phyloP scores from a whole-genome alignment of 805 yeast species.

The Barnettozyma populi region DNA sequence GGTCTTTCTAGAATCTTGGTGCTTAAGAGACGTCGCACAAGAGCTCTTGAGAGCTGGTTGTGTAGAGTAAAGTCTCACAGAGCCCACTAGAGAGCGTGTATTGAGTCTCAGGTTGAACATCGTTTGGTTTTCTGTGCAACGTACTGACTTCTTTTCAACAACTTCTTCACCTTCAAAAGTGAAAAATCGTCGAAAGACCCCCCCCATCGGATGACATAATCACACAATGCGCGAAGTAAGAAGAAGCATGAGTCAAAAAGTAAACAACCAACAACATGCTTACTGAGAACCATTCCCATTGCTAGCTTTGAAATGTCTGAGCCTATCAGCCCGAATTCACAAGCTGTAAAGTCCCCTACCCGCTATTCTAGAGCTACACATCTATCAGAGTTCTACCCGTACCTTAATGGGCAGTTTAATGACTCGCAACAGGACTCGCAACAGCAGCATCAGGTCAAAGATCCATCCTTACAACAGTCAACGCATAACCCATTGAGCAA shows the following conservation, averaged over 20 bases:
- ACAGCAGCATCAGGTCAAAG: not conserved
- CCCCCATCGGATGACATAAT: not conserved
- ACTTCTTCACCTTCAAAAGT: not conserved
- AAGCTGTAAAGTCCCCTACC: constrained; percentile 13
- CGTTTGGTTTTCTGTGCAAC: not conserved
- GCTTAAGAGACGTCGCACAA: constrained; percentile 43
- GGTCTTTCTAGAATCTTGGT: constrained; percentile 72
- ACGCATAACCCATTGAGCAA: not conserved
- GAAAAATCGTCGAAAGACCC: constrained; percentile 1
- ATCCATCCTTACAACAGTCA: not conserved
- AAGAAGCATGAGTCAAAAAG: not conserved
- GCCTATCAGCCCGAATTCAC: not conserved
- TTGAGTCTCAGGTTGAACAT: constrained; percentile 8
- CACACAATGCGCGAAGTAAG: not conserved
- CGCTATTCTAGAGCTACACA: constrained; percentile 23
- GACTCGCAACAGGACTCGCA: not conserved
- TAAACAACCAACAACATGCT: not conserved
- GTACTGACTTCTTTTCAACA: not conserved
- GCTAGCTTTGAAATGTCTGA: not conserved
- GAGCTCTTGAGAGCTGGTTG: constrained; percentile 4
- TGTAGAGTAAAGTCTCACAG: constrained; percentile 17
- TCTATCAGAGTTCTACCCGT: constrained; percentile 26
- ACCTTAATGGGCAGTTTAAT: constrained; percentile 23
- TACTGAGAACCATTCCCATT: not conserved
- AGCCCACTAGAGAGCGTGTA: constrained; percentile 2